Evolutionary conservation across 345 rosid species (phyloP), one percentile per base, ranked within the genome.

Genomic region (Orychophragmus violaceus): DNA sequence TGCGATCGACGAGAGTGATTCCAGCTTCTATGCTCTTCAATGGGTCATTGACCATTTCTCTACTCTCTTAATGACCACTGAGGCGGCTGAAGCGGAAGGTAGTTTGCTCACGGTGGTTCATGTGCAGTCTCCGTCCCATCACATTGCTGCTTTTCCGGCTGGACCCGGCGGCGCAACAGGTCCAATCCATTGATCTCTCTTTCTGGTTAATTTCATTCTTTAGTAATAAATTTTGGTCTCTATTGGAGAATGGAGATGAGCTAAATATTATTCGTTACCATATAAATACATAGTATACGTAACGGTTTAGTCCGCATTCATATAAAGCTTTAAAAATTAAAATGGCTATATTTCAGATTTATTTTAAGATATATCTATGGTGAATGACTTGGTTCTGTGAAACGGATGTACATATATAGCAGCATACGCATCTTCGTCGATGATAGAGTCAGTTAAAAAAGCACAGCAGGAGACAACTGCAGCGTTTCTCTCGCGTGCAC

Each of bases 1-100:
- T 67, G 84, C 78, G 1, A 27, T 80, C 13, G 87, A 83, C 37
- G 84, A 80, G 7, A 80, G 81, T 29, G 87, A 78, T n/a, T 62
- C 56, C 5, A 80, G 87, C 71, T 62, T 65, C 41, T 74, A 66
- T 6, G 77, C 77, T 51, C 72, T 74, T 12, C 62, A 74, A 23
- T 74, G 77, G 77, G 77, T 66, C 33, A 59, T 60, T 60, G 72
- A 74, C 35, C 68, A 74, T 67, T 66, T 74, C 57, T 42, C 77
- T 12, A n/a, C 5, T 42, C 72, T 67, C n/a, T 46, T 62, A 7
- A 8, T n/a, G 30, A 64, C 60, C 8, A 68, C 74, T 5, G 73
- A 41, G 17, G 68, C 17, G 12, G 28, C 14, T 29, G 67, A 46
- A 16, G 37, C 69, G 4, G 78, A 60, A 14, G 54, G 70, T 6